phyloP scores from a whole-genome alignment of 306 rosid genomes.

The Fragaria iinumae region DNA sequence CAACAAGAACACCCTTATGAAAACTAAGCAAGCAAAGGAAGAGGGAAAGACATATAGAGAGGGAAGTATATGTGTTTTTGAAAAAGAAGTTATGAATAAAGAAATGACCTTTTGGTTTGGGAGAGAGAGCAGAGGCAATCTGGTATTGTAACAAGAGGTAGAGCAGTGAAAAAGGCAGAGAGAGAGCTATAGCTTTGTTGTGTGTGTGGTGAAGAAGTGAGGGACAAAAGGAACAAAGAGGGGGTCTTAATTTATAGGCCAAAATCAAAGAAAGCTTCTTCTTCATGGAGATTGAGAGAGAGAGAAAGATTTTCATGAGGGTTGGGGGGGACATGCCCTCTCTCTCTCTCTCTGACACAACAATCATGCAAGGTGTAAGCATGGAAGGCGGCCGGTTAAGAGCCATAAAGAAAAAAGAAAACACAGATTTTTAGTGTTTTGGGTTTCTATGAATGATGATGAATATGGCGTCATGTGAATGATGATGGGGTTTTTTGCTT shows the following conservation, averaged over 20 bases:
- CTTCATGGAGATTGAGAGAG: constrained; percentile 13
- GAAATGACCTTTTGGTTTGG: constrained; percentile 57
- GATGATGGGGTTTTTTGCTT: constrained; percentile 37
- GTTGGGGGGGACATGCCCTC: constrained; percentile 54
- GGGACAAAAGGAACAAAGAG: constrained; percentile 57
- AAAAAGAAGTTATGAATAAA: constrained; percentile 37
- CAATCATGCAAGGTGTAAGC: constrained; percentile 99
- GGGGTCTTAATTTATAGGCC: constrained; percentile 77
- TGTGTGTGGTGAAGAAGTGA: constrained; percentile 34
- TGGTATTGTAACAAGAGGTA: constrained; percentile 25
- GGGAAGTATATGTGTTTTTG: constrained; percentile 36
- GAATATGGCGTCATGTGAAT: constrained; percentile 74
- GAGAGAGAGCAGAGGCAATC: constrained; percentile 30
- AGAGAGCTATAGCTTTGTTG: constrained; percentile 9
- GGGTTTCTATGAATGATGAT: constrained; percentile 41
- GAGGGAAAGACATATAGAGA: constrained; percentile 28
- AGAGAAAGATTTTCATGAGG: constrained; percentile 29
- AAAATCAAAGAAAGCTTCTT: constrained; percentile 17
- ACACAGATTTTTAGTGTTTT: constrained; percentile 25
- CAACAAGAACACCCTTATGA: background rate
- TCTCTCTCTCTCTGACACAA: constrained; percentile 61
- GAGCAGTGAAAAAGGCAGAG: constrained; percentile 22
- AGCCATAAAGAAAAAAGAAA: constrained; percentile 46
- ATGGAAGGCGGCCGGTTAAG: constrained; percentile 99
- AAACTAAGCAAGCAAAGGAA: constrained; percentile 22